phyloP scores from a whole-genome alignment of 257 asterid genomes.

The Linaria vulgaris region DNA sequence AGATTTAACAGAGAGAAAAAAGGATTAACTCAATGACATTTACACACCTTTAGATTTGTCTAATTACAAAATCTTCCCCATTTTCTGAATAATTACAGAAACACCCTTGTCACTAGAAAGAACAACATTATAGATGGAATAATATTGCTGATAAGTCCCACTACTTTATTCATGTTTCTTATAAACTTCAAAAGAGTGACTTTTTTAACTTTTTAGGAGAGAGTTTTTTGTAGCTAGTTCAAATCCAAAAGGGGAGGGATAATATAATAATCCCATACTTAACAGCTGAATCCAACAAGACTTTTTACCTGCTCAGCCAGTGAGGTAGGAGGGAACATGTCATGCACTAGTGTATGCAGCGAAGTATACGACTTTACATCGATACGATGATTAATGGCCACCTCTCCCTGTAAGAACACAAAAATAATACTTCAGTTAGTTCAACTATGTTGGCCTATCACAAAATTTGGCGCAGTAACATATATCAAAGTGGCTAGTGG shows the following conservation, averaged over 20 bases:
- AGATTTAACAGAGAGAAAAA: background rate
- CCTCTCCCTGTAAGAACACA: conserved; percentile 75
- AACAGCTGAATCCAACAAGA: background rate
- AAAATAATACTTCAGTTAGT: background rate
- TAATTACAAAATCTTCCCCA: no score
- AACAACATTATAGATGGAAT: no score
- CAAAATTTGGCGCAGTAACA: background rate
- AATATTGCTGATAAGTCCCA: no score
- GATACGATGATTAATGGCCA: conserved; percentile 83
- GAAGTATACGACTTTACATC: conserved; percentile 96
- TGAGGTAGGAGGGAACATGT: conserved; percentile 98
- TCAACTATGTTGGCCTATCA: conserved; percentile 1
- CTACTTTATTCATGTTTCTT: no score
- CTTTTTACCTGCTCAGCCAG: conserved; percentile 78
- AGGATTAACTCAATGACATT: background rate
- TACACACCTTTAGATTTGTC: no score
- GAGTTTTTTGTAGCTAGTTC: no score
- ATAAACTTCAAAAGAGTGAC: no score
- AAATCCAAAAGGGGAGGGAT: background rate
- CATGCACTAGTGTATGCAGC: conserved; percentile 83
- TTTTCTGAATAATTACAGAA: no score
- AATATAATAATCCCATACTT: background rate
- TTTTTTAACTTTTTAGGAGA: no score
- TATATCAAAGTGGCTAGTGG: conserved; percentile 8
- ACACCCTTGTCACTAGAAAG: no score